Percentiles rank a stretch among this genome's conserved stretches.
phyloP scores from a whole-genome alignment of 371 early-diverging fungal genomes.

The Quaeritorhiza haematococci region DNA sequence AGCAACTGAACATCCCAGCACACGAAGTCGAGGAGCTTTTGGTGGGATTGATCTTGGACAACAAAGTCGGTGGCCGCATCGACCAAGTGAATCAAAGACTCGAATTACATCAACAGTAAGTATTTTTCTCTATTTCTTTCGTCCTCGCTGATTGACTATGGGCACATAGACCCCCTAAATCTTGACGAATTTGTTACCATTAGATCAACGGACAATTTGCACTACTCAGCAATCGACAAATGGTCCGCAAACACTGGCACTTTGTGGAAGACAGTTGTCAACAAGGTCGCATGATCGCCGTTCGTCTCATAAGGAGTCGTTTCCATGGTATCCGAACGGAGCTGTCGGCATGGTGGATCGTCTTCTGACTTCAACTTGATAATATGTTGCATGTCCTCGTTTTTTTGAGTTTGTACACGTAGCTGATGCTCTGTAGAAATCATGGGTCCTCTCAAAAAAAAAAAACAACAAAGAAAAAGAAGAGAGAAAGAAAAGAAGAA shows the following conservation, averaged over 20 bases:
- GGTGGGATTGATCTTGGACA: conserved; percentile 79
- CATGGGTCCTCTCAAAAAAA: too few relatives aligned
- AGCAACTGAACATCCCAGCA: conserved; percentile 58
- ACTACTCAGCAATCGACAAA: conserved; percentile 69
- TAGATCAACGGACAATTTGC: conserved; percentile 60
- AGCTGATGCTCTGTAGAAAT: too few relatives aligned
- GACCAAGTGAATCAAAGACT: conserved; percentile 68
- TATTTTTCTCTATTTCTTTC: conserved; percentile 1
- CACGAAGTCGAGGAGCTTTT: conserved; percentile 81
- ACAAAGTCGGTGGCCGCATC: conserved; percentile 74
- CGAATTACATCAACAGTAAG: conserved; percentile 65
- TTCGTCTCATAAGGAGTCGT: too few relatives aligned
- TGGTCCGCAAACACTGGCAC: conserved; percentile 64
- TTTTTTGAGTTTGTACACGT: too few relatives aligned
- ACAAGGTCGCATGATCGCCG: conserved; percentile 6
- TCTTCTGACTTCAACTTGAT: too few relatives aligned
- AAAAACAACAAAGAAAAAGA: too few relatives aligned
- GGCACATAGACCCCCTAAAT: background rate
- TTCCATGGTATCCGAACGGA: too few relatives aligned
- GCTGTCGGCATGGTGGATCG: too few relatives aligned
- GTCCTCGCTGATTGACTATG: background rate
- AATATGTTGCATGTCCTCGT: too few relatives aligned
- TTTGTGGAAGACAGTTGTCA: conserved; percentile 60
- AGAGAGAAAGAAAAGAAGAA: too few relatives aligned
- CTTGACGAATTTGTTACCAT: background rate